Percentiles rank a stretch among this genome's conserved stretches.
Evolutionary conservation across 345 rosid genomes (phyloP).

Genomic region (Rhodamnia rubescens): DNA sequence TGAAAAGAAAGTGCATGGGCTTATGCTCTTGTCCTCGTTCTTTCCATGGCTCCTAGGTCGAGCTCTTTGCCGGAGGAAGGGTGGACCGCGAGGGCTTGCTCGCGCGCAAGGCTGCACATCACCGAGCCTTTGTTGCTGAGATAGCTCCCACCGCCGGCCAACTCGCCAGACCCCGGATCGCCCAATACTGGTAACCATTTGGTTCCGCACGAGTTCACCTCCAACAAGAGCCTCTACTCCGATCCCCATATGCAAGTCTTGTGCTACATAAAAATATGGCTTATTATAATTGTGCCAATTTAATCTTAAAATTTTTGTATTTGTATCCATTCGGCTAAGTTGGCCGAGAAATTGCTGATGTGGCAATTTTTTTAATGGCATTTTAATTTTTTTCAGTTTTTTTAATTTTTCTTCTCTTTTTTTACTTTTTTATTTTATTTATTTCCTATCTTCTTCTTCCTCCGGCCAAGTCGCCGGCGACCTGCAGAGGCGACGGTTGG

Average conservation of each 20-base stretch:
- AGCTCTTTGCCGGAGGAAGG: slow-evolving; percentile 25
- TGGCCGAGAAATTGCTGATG: too few species aligned
- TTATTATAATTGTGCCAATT: too few species aligned
- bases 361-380: too few species aligned
- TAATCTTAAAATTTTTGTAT: too few species aligned
- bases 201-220: slow-evolving; percentile 16
- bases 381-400: too few species aligned
- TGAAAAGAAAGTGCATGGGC: background rate
- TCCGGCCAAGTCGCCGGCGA: too few species aligned
- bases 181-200: slow-evolving; percentile 14
- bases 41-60: slow-evolving; percentile 12
- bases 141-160: background rate
- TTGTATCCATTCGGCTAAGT: too few species aligned
- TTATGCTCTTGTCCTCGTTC: background rate
- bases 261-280: background rate
- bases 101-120: background rate
- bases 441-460: too few species aligned
- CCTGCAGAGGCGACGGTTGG: too few species aligned
- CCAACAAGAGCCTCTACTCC: slow-evolving; percentile 6
- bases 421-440: too few species aligned
- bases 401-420: too few species aligned
- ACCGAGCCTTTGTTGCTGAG: background rate
- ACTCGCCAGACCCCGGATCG: background rate
- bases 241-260: background rate
- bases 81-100: background rate